phyloP scores from a whole-genome alignment of 305 asterid species.

The Solanum hybrid region DNA sequence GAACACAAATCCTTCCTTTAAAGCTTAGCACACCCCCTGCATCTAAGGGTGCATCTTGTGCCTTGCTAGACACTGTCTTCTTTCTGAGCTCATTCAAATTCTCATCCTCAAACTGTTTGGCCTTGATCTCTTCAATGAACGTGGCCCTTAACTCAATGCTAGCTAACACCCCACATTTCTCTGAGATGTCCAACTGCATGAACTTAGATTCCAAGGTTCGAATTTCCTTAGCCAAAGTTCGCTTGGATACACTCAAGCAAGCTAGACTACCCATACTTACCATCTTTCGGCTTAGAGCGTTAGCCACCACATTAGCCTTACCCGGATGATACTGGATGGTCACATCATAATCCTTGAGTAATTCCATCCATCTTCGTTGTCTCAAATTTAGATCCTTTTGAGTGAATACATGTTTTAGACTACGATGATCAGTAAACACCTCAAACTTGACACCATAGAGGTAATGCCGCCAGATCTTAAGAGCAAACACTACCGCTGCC shows the following conservation, averaged over 20 bases:
- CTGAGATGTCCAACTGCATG: background rate
- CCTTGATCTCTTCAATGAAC: background rate
- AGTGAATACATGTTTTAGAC: background rate
- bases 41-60: background rate
- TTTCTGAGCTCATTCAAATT: background rate
- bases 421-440: background rate
- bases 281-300: background rate
- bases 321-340: background rate
- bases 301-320: background rate
- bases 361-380: background rate
- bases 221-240: background rate
- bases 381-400: background rate
- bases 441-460: background rate
- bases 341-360: background rate
- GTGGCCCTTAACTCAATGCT: background rate
- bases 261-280: background rate
- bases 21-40: background rate
- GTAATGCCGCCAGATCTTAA: background rate
- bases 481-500: background rate
- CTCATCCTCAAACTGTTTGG: background rate
- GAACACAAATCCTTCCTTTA: background rate
- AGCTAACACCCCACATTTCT: background rate
- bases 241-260: background rate
- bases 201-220: background rate
- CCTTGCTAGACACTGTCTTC: background rate